A percentile compares a stretch with the other conserved stretches of the same genome.
Evolutionary conservation across 257 asterid genomes (phyloP).

Genomic region (Cruciata laevipes): DNA sequence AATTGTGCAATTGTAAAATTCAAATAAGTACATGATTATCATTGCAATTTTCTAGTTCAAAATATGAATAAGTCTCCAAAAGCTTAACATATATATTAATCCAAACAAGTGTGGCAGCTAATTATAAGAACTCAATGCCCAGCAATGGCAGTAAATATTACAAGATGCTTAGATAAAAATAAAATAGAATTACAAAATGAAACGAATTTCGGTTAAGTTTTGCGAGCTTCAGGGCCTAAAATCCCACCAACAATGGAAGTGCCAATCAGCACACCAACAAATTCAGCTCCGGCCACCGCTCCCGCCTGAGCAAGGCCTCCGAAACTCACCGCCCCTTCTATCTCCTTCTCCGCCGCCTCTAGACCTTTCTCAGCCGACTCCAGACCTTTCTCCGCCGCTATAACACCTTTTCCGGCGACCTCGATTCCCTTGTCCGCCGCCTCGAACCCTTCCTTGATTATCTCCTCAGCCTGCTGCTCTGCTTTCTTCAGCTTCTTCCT

Average conservation of each 20-base stretch:
- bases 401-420: constrained; percentile 54
- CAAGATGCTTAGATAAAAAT: background rate
- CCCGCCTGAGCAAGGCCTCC: constrained; percentile 76
- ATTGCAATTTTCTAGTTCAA: no score
- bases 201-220: constrained; percentile 28
- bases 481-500: constrained; percentile 51
- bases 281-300: constrained; percentile 65
- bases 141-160: background rate
- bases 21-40: no score
- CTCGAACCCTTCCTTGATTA: constrained; percentile 77
- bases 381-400: constrained; percentile 48
- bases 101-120: background rate
- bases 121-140: background rate
- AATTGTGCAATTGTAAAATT: no score
- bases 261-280: constrained; percentile 52
- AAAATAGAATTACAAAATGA: background rate
- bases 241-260: constrained; percentile 64
- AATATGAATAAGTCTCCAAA: background rate
- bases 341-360: constrained; percentile 49
- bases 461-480: constrained; percentile 62
- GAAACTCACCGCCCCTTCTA: constrained; percentile 43
- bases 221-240: constrained; percentile 76
- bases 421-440: constrained; percentile 60
- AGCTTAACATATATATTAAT: background rate
- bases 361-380: constrained; percentile 54